phyloP scores from a whole-genome alignment of 345 rosid species.

The Ailanthus altissimus region DNA sequence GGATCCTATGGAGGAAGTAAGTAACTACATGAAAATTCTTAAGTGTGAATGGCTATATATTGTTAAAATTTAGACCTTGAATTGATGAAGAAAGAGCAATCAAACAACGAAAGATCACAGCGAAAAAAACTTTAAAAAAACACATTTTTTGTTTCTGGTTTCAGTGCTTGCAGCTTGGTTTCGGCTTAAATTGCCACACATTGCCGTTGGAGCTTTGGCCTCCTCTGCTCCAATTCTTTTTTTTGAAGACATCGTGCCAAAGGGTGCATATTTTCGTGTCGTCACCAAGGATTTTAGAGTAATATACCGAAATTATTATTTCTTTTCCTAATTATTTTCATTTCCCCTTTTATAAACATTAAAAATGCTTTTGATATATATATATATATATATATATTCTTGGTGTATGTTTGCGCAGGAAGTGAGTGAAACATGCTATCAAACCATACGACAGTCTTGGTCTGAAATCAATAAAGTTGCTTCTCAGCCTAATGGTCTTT shows the following conservation, averaged over 20 bases:
- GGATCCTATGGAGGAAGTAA: conserved; percentile 83
- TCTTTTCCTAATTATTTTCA: neutral
- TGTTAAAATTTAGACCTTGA: too few relatives aligned
- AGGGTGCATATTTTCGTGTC: conserved; percentile 28
- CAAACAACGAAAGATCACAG: too few relatives aligned
- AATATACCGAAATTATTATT: too few relatives aligned
- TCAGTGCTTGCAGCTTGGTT: conserved; percentile 55
- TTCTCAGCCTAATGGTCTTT: conserved; percentile 9
- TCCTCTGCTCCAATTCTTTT: conserved; percentile 56
- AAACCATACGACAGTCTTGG: conserved; percentile 40
- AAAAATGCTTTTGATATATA: too few relatives aligned
- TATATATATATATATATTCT: too few relatives aligned
- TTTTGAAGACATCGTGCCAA: conserved; percentile 39
- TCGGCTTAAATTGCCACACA: too few relatives aligned
- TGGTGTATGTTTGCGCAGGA: conserved; percentile 42
- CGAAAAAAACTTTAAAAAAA: too few relatives aligned
- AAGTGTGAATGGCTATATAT: too few relatives aligned
- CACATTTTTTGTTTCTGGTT: neutral
- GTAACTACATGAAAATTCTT: neutral
- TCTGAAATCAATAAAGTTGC: conserved; percentile 29
- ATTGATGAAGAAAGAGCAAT: too few relatives aligned
- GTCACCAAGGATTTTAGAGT: too few relatives aligned
- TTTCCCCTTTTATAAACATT: neutral
- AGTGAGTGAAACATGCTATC: too few relatives aligned
- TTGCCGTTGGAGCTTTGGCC: conserved; percentile 51